A percentile compares a stretch with the other conserved stretches of the same genome.
Conservation (phyloP, 169 alveolate genomes). For the Blepharisma undulans region DNA sequence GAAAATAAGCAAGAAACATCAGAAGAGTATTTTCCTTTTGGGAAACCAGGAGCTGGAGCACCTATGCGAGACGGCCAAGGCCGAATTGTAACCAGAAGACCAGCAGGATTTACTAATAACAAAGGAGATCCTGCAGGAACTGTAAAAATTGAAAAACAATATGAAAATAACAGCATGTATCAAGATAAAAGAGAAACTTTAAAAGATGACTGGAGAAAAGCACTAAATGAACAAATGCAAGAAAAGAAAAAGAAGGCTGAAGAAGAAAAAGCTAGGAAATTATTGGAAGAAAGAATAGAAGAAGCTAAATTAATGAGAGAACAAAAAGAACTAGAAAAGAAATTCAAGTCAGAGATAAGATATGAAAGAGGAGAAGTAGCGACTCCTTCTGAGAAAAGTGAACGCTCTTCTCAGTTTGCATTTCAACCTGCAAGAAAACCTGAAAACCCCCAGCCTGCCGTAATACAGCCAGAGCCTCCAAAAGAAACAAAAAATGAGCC, state of each 20-base stretch:
- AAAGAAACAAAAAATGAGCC: background rate
- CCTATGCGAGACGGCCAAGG: slow-evolving; percentile 27
- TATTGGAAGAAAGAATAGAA: slow-evolving; percentile 37
- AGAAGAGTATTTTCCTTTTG: slow-evolving; percentile 44
- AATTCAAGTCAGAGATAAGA: background rate
- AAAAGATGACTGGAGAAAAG: slow-evolving; percentile 1
- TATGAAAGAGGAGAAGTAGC: background rate
- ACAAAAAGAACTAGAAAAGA: slow-evolving; percentile 6
- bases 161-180: background rate
- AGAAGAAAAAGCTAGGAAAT: slow-evolving; percentile 28
- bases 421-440: background rate
- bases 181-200: background rate
- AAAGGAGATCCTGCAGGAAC: background rate
- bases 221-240: slow-evolving; percentile 24
- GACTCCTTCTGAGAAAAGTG: background rate
- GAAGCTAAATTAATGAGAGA: slow-evolving; percentile 37
- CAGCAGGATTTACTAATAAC: slow-evolving; percentile 3
- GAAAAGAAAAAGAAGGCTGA: slow-evolving; percentile 30
- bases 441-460: background rate
- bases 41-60: slow-evolving; percentile 43
- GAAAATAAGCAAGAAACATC: background rate
- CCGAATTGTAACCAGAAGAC: slow-evolving; percentile 20
- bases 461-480: background rate
- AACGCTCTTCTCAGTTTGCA: background rate
- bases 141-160: background rate